Percentiles rank a stretch among this genome's conserved stretches.
phyloP scores from a whole-genome alignment of 1,139 yeast genomes.

The Scheffersomyces titani region DNA sequence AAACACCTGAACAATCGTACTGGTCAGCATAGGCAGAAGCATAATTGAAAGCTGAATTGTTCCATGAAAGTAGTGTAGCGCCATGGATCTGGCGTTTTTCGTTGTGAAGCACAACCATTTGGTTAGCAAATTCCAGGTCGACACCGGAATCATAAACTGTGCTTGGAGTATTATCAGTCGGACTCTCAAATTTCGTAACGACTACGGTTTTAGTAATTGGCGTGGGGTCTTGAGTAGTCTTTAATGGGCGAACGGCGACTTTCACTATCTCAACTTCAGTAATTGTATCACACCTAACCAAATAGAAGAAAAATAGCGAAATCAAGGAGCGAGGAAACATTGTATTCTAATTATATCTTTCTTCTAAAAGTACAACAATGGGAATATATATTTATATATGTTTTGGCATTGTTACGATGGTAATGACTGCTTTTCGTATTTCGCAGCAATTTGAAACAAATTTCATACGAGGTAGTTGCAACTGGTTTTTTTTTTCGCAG shows the following conservation, averaged over 20 bases:
- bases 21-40: conserved; percentile 29
- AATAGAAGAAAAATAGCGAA: not conserved
- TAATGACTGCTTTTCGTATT: not conserved
- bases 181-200: not conserved
- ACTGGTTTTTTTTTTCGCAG: not conserved
- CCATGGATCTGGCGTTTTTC: conserved; percentile 29
- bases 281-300: conserved; percentile 7
- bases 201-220: not conserved
- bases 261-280: conserved; percentile 18
- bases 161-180: not conserved
- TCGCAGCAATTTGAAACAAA: not conserved
- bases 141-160: conserved; percentile 3
- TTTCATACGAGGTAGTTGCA: not conserved
- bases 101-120: conserved; percentile 32
- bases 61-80: conserved; percentile 33
- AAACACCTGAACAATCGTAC: conserved; percentile 37
- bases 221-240: not conserved
- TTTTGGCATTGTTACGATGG: not conserved
- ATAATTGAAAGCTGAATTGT: conserved; percentile 26
- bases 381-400: not conserved
- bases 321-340: not conserved
- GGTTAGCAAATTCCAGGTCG: conserved; percentile 19
- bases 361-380: not conserved
- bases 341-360: not conserved
- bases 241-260: conserved; percentile 8